These are phyloP conservation scores for Hemisphaericaspora xylofermentans DNA, from an alignment of 1,139 yeast genomes.

Conservation along the genomic window DNA sequence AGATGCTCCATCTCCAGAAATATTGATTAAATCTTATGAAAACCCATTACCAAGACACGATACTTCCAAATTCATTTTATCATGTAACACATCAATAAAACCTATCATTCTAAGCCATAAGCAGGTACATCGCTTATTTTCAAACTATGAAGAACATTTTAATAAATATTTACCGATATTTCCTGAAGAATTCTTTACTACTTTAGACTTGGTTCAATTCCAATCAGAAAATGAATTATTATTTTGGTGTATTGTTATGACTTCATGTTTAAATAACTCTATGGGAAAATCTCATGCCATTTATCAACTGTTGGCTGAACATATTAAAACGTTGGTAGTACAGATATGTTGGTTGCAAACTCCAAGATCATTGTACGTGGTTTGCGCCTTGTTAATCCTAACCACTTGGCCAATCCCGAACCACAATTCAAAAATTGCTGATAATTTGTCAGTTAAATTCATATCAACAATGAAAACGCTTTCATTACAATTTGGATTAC, in stretches of 20 bases:
- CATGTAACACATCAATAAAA: slow-evolving; percentile 10
- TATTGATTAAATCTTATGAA: background rate
- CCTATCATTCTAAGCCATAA: slow-evolving; percentile 27
- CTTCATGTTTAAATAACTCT: slow-evolving; percentile 27
- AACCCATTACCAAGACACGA: background rate
- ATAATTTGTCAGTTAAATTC: slow-evolving; percentile 39
- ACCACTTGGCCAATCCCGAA: slow-evolving; percentile 51
- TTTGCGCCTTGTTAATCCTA: slow-evolving; percentile 40
- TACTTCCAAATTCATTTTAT: slow-evolving; percentile 10
- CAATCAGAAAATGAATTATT: slow-evolving; percentile 34
- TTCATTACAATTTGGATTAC: slow-evolving; percentile 46
- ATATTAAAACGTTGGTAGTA: slow-evolving; percentile 41
- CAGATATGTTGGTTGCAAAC: slow-evolving; percentile 46
- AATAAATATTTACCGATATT: slow-evolving; percentile 41
- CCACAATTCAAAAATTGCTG: slow-evolving; percentile 29
- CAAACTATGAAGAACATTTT: slow-evolving; percentile 32
- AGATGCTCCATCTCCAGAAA: slow-evolving; percentile 7
- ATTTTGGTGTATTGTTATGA: slow-evolving; percentile 44
- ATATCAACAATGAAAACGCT: slow-evolving; percentile 42
- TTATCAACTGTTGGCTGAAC: slow-evolving; percentile 30
- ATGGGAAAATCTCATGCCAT: slow-evolving; percentile 16
- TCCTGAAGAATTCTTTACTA: slow-evolving; percentile 37
- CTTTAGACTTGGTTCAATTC: slow-evolving; percentile 23
- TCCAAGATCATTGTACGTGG: slow-evolving; percentile 44
- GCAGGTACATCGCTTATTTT: slow-evolving; percentile 30